These are phyloP conservation scores for Nadsonia starkeyi-henricii DNA, from an alignment of 1,139 yeast species.

Conservation along the genomic window DNA sequence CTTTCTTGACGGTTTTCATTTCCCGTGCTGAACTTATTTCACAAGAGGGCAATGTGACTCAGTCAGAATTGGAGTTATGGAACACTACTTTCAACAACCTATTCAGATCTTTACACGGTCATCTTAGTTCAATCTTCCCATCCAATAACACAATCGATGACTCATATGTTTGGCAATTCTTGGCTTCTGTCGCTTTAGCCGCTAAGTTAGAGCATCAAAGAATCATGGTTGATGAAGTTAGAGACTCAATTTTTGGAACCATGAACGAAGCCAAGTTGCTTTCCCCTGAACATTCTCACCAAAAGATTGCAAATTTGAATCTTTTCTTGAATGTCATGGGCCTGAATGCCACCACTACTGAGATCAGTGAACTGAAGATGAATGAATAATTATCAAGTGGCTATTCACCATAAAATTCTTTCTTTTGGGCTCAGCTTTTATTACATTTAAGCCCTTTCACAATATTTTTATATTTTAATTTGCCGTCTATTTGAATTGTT, in stretches of 20 bases:
- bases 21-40: conserved; percentile 87
- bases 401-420: too few species aligned
- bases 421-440: neutral
- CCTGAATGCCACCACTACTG: conserved; percentile 56
- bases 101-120: conserved; percentile 67
- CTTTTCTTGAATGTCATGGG: conserved; percentile 95
- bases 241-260: conserved; percentile 86
- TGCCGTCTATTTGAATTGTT: too few species aligned
- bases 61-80: conserved; percentile 42
- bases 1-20: conserved; percentile 72
- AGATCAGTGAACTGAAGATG: conserved; percentile 21
- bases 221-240: conserved; percentile 84
- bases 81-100: conserved; percentile 67
- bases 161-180: conserved; percentile 90
- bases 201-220: conserved; percentile 91
- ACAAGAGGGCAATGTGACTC: conserved; percentile 45
- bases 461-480: neutral
- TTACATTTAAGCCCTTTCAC: neutral
- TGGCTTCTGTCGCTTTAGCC: conserved; percentile 86
- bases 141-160: conserved; percentile 50
- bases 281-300: conserved; percentile 37
- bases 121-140: conserved; percentile 72
- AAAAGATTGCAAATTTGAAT: conserved; percentile 68
- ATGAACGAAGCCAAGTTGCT: conserved; percentile 70
- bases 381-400: neutral